Base-by-base conservation (phyloP, 495 filamentous ascomycete genomes). In the Trichoderma asperelloides region DNA sequence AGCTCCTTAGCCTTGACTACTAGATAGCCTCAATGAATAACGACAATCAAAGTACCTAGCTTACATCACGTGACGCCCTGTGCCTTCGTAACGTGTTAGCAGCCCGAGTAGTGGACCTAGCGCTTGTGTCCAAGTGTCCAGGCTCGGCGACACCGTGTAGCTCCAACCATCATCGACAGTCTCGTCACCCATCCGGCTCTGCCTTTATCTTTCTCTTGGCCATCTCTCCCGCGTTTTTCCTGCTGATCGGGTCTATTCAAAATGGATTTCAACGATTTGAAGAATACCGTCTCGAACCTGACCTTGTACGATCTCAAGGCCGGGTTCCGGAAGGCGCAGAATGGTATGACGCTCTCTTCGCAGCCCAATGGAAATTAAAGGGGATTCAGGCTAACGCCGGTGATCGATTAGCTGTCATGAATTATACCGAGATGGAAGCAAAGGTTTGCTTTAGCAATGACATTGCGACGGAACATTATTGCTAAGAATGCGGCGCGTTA, bases 351-450 rank as follows among this genome's bases (percentile, higher is more conserved):
- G 28, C 60, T 63, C 25, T 3, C 37, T 33, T 3, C 33, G 47
- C 63, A 11, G 28, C 11, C 45, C 49, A 57, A n/a, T 21, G 37
- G 43, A 37, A 63, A 62, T 67, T 65, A 47, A 66, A 65, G 18
- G 47, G n/a, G 47, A 51, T 67, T 75, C n/a, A 72, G 47, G 18
- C 40, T 41, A 16, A 25, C 55, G 25, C 55, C 15, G 9, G 1
- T 28, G 23, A 12, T 28, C 47, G 30, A n/a, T 21, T 51, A 97
- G 94, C 93, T 69, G 94, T 98, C 49, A 97, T 97, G 95, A 98
- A 98, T 78, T 97, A 94, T 77, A 98, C 95, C n/a, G 95, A 98
- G 76, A 98, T 97, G 94, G 95, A 99, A 79, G 82, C 93, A 66
- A 99, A 98, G 91, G 93, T 95, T 69, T 70, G 81, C 81, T 51